Percentiles rank a stretch among this genome's conserved stretches.
phyloP scores from a whole-genome alignment of 352 stramenopile genomes.

The Globisporangium heterothallicum region DNA sequence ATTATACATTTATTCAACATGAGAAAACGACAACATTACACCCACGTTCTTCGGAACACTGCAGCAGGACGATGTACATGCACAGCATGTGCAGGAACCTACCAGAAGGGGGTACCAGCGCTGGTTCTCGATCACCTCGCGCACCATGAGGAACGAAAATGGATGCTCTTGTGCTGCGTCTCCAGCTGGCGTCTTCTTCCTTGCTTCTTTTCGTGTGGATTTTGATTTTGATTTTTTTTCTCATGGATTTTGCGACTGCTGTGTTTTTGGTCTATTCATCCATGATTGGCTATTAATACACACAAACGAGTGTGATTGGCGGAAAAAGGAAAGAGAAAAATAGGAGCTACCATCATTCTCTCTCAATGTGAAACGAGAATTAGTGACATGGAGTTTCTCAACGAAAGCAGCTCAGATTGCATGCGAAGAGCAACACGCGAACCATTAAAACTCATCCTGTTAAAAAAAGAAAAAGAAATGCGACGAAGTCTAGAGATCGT shows the following conservation, averaged over 20 bases:
- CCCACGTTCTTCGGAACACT: too few species aligned
- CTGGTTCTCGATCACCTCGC: slow-evolving; percentile 85
- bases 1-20: slow-evolving; percentile 1
- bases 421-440: too few species aligned
- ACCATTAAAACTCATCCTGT: too few species aligned
- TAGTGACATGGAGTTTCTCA: too few species aligned
- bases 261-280: too few species aligned
- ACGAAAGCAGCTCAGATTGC: too few species aligned
- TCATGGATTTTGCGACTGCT: too few species aligned
- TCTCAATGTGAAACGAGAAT: too few species aligned
- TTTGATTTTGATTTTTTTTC: too few species aligned
- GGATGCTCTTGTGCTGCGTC: too few species aligned
- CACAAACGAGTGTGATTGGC: neutral
- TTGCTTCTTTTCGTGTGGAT: slow-evolving; percentile 1
- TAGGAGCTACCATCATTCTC: neutral
- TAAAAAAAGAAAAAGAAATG: neutral
- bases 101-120: slow-evolving; percentile 80
- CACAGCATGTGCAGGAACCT: slow-evolving; percentile 11
- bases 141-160: slow-evolving; percentile 22
- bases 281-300: slow-evolving; percentile 3
- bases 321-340: neutral
- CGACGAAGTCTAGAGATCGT: slow-evolving; percentile 34
- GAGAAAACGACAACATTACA: neutral
- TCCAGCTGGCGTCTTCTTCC: neutral
- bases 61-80: neutral